These are phyloP conservation scores for Pinus albicaulis DNA, from an alignment of 75 land plant species.

Conservation along the genomic window DNA sequence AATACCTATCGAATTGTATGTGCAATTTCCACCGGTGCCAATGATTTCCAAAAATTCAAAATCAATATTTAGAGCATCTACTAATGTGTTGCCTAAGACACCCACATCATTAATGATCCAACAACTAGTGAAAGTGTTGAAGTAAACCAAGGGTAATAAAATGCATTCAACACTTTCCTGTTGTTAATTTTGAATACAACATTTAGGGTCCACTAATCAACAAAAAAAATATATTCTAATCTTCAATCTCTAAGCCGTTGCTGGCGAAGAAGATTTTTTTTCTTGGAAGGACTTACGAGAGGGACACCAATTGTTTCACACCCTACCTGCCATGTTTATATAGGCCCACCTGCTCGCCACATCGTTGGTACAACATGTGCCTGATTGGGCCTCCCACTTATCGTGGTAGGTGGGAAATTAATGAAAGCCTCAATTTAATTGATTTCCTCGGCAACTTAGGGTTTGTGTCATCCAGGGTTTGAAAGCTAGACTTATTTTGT, in stretches of 20 bases:
- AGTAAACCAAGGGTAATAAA: constrained; percentile 75
- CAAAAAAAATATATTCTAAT: no score
- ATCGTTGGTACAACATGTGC: no score
- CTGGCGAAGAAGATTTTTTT: background rate
- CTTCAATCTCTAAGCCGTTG: constrained; percentile 25
- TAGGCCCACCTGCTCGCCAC: no score
- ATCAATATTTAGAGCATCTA: constrained; percentile 58
- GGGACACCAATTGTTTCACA: no score
- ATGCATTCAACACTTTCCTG: constrained; percentile 80
- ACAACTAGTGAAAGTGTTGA: constrained; percentile 71
- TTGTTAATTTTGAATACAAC: constrained; percentile 77
- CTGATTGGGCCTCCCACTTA: no score
- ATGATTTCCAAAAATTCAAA: constrained; percentile 54
- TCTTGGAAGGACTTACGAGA: constrained; percentile 10
- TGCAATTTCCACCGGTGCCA: constrained; percentile 68
- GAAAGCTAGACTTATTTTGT: no score
- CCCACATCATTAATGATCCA: constrained; percentile 64
- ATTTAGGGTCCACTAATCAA: constrained; percentile 26
- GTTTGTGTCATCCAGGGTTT: no score
- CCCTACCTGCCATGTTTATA: no score
- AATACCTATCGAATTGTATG: constrained; percentile 88
- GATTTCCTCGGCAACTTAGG: no score
- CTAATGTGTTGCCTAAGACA: constrained; percentile 53
- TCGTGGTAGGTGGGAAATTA: no score
- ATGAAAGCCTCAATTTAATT: no score